phyloP scores from a whole-genome alignment of 2,329 filamentous ascomycete species.

The Diaporthe sp. region DNA sequence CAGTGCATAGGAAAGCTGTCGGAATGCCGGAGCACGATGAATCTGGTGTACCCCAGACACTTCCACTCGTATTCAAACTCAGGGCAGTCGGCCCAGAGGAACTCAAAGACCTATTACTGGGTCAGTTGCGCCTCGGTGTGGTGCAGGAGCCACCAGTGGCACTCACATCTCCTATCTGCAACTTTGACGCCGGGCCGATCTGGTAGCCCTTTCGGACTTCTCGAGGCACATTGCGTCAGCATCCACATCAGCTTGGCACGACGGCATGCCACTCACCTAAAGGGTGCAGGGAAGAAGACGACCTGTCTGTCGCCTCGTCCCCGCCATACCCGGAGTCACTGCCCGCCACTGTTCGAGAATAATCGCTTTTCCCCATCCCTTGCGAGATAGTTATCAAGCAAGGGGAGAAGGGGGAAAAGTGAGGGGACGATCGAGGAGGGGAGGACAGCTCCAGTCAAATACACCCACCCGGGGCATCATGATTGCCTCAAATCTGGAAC shows the following conservation, averaged over 20 bases:
- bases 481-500: constrained; percentile 34
- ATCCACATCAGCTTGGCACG: not conserved
- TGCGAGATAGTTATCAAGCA: constrained; percentile 41
- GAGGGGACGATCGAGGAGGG: constrained; percentile 34
- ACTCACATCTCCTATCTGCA: constrained; percentile 50
- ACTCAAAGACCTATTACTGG: constrained; percentile 47
- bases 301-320: constrained; percentile 46
- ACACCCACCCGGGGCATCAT: constrained; percentile 28
- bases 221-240: constrained; percentile 29
- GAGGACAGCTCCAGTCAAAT: constrained; percentile 29
- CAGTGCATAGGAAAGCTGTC: constrained; percentile 49
- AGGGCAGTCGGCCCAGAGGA: constrained; percentile 49
- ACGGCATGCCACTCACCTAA: constrained; percentile 41
- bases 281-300: constrained; percentile 45
- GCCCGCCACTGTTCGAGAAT: constrained; percentile 44
- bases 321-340: constrained; percentile 48
- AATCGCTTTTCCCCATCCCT: constrained; percentile 49
- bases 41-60: constrained; percentile 49
- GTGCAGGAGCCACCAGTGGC: not conserved
- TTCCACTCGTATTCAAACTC: constrained; percentile 52
- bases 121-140: constrained; percentile 26
- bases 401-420: constrained; percentile 35
- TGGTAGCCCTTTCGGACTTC: constrained; percentile 49
- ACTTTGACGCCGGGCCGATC: constrained; percentile 46
- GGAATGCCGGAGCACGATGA: constrained; percentile 50